Conservation (phyloP, 441 rosid species). For the Populus hybrid region DNA sequence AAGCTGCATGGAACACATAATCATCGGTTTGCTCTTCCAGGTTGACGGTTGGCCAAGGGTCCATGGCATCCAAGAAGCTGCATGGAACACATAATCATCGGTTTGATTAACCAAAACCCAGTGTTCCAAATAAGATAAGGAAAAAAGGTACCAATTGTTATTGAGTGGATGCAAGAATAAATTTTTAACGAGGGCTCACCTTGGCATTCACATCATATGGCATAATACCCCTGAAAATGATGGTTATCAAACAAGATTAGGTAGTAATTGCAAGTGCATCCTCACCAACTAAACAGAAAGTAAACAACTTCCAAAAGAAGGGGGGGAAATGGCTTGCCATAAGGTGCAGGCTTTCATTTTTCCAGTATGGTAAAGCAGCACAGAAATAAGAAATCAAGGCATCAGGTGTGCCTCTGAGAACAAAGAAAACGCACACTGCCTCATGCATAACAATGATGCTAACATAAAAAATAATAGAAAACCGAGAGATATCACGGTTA, state of each 20-base stretch:
- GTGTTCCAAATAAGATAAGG: background rate
- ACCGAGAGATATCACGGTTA: too few relatives aligned
- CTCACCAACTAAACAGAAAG: background rate
- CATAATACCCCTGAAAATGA: constrained; percentile 62
- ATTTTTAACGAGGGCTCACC: constrained; percentile 33
- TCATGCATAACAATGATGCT: too few relatives aligned
- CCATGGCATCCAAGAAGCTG: constrained; percentile 84
- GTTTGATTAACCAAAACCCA: background rate
- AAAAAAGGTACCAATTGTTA: too few relatives aligned
- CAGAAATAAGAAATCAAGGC: too few relatives aligned
- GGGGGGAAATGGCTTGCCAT: background rate
- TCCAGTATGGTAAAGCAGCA: too few relatives aligned
- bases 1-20: too few relatives aligned
- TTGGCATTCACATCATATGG: constrained; percentile 93
- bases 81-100: constrained; percentile 11
- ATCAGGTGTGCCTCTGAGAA: too few relatives aligned
- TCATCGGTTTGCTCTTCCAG: too few relatives aligned
- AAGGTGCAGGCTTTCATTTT: background rate
- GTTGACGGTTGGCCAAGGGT: constrained; percentile 48
- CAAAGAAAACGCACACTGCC: too few relatives aligned
- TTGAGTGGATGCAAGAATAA: background rate
- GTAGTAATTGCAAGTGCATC: background rate
- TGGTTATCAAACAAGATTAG: background rate
- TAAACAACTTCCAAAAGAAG: too few relatives aligned
- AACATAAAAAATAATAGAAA: too few relatives aligned